Evolutionary conservation across 2,329 filamentous ascomycete species (phyloP).

Genomic region (Septoria linicola): DNA sequence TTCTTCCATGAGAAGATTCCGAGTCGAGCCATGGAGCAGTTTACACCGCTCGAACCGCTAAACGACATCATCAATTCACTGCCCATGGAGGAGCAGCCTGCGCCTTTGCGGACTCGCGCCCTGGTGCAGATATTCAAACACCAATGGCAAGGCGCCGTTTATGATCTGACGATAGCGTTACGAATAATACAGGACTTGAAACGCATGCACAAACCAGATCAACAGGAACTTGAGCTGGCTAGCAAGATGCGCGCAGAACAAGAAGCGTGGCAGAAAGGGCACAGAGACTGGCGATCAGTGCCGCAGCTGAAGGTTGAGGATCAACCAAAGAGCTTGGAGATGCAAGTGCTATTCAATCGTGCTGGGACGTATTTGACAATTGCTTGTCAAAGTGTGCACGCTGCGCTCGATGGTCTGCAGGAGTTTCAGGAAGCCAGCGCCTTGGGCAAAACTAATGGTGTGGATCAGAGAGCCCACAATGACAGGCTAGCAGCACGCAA

Average conservation of each 20-base stretch:
- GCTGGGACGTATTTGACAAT: slow-evolving; percentile 70
- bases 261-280: slow-evolving; percentile 40
- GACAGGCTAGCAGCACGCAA: slow-evolving; percentile 62
- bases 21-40: slow-evolving; percentile 68
- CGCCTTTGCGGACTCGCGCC: slow-evolving; percentile 70
- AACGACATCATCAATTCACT: slow-evolving; percentile 65
- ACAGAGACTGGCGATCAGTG: slow-evolving; percentile 51
- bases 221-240: slow-evolving; percentile 54
- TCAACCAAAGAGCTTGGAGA: slow-evolving; percentile 72
- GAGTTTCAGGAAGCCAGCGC: slow-evolving; percentile 37
- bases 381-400: slow-evolving; percentile 64
- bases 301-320: slow-evolving; percentile 59
- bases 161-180: slow-evolving; percentile 69
- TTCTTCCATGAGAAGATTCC: slow-evolving; percentile 92
- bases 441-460: slow-evolving; percentile 40
- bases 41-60: slow-evolving; percentile 65
- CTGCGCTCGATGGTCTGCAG: slow-evolving; percentile 53
- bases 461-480: slow-evolving; percentile 50
- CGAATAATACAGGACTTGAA: slow-evolving; percentile 49
- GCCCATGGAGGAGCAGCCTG: slow-evolving; percentile 63
- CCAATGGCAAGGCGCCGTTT: slow-evolving; percentile 66
- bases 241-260: slow-evolving; percentile 44
- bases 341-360: slow-evolving; percentile 73
- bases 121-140: slow-evolving; percentile 73
- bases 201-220: slow-evolving; percentile 47